Evolutionary conservation across 1,139 yeast genomes (phyloP).

Genomic region (Citeromyces siamensis): DNA sequence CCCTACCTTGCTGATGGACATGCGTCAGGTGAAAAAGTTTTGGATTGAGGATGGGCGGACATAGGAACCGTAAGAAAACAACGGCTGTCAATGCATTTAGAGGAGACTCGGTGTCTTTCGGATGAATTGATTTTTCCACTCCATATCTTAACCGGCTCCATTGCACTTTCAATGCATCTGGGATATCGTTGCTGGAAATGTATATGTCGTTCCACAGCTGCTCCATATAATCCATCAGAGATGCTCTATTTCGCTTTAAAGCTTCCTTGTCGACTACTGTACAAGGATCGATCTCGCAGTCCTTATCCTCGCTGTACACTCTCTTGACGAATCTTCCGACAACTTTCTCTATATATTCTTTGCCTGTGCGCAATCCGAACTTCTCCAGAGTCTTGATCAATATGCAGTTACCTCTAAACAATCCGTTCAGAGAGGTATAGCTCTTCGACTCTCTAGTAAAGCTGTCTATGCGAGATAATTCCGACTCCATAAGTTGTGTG

Average conservation of each 20-base stretch:
- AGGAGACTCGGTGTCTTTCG: slow-evolving; percentile 39
- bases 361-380: slow-evolving; percentile 68
- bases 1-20: slow-evolving; percentile 55
- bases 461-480: slow-evolving; percentile 35
- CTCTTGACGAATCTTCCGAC: slow-evolving; percentile 56
- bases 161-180: slow-evolving; percentile 52
- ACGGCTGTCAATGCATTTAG: slow-evolving; percentile 74
- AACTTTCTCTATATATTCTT: slow-evolving; percentile 61
- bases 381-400: slow-evolving; percentile 73
- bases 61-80: slow-evolving; percentile 72
- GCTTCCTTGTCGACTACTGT: slow-evolving; percentile 18
- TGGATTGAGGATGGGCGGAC: slow-evolving; percentile 88
- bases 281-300: slow-evolving; percentile 69
- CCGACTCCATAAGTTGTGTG: slow-evolving; percentile 51
- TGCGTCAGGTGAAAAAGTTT: slow-evolving; percentile 65
- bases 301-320: slow-evolving; percentile 31
- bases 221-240: slow-evolving; percentile 42
- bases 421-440: slow-evolving; percentile 49
- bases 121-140: slow-evolving; percentile 47
- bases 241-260: slow-evolving; percentile 29
- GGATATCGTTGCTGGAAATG: slow-evolving; percentile 63
- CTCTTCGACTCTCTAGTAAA: slow-evolving; percentile 16
- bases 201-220: slow-evolving; percentile 65
- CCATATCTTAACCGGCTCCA: slow-evolving; percentile 45
- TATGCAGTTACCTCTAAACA: slow-evolving; percentile 79